Percentiles rank a stretch among this genome's conserved stretches.
Evolutionary conservation across 495 filamentous ascomycete genomes (phyloP).

Genomic region (Aspergillus kassunensis): DNA sequence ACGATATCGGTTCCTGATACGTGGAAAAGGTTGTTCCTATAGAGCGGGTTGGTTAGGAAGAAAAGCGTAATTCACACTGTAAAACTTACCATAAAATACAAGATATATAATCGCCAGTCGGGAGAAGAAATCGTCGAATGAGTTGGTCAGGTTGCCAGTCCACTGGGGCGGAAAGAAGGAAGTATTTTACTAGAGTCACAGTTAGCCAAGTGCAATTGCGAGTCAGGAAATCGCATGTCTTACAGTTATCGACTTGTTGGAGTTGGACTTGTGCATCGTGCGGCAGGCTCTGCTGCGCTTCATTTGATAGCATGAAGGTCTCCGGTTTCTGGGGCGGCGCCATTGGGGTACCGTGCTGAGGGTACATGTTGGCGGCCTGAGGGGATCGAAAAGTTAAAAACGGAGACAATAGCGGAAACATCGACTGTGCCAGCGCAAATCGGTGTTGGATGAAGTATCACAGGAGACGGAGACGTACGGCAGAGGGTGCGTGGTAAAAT

Average conservation of each 20-base stretch:
- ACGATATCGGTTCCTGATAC: slow-evolving; percentile 99
- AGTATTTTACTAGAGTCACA: slow-evolving; percentile 81
- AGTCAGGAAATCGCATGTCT: slow-evolving; percentile 38
- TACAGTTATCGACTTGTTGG: slow-evolving; percentile 97
- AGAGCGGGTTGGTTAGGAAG: slow-evolving; percentile 9
- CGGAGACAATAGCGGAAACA: not conserved
- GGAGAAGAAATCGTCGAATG: slow-evolving; percentile 89
- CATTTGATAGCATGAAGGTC: slow-evolving; percentile 95
- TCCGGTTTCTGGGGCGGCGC: slow-evolving; percentile 85
- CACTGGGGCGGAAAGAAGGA: slow-evolving; percentile 96
- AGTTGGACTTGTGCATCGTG: slow-evolving; percentile 96
- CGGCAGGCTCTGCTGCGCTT: slow-evolving; percentile 92
- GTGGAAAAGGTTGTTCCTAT: slow-evolving; percentile 96
- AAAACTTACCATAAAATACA: slow-evolving; percentile 84
- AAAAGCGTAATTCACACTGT: not conserved
- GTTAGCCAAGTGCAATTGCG: slow-evolving; percentile 14
- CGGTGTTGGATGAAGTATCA: not conserved
- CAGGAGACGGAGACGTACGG: slow-evolving; percentile 18
- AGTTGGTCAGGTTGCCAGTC: slow-evolving; percentile 98
- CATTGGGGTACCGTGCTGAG: slow-evolving; percentile 53
- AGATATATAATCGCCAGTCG: slow-evolving; percentile 97
- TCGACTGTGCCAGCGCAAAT: not conserved
- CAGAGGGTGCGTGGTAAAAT: slow-evolving; percentile 11
- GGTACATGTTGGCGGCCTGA: slow-evolving; percentile 41
- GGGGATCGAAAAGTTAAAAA: not conserved